These are phyloP conservation scores for Tulasnella sp. DNA, from an alignment of 768 basidiomycete genomes.

Conservation along the genomic window DNA sequence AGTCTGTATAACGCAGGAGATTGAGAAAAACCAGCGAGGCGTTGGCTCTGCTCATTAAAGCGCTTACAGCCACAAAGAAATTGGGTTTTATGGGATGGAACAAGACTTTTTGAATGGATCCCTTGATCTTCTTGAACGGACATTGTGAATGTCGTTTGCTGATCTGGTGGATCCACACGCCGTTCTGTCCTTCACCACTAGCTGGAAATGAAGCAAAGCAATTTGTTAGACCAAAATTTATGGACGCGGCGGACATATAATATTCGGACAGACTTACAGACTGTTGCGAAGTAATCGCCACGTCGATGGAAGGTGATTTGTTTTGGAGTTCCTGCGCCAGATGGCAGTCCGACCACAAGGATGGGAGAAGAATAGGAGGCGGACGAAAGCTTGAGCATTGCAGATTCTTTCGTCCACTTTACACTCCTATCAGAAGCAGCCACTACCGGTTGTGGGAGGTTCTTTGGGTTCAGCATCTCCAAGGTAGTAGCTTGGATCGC, in stretches of 20 bases:
- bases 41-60: neutral
- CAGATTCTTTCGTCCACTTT: constrained; percentile 47
- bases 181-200: constrained; percentile 57
- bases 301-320: constrained; percentile 87
- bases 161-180: constrained; percentile 93
- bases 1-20: constrained; percentile 43
- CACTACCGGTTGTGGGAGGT: constrained; percentile 53
- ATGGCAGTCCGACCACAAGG: constrained; percentile 49
- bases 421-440: constrained; percentile 38
- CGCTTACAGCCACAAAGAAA: constrained; percentile 91
- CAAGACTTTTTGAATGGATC: constrained; percentile 75
- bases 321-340: constrained; percentile 56
- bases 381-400: constrained; percentile 33
- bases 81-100: constrained; percentile 94
- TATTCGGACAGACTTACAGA: constrained; percentile 54
- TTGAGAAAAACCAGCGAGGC: constrained; percentile 2
- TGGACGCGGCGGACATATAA: neutral
- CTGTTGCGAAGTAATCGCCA: constrained; percentile 92
- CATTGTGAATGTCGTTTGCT: constrained; percentile 92
- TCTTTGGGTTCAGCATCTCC: constrained; percentile 48
- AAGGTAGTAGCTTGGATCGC: constrained; percentile 47
- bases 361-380: constrained; percentile 38
- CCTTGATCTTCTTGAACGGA: constrained; percentile 93
- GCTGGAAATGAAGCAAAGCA: constrained; percentile 30
- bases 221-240: neutral